These are phyloP conservation scores for Penicillium sp. DNA, from an alignment of 2,329 filamentous ascomycete species.

Conservation along the genomic window DNA sequence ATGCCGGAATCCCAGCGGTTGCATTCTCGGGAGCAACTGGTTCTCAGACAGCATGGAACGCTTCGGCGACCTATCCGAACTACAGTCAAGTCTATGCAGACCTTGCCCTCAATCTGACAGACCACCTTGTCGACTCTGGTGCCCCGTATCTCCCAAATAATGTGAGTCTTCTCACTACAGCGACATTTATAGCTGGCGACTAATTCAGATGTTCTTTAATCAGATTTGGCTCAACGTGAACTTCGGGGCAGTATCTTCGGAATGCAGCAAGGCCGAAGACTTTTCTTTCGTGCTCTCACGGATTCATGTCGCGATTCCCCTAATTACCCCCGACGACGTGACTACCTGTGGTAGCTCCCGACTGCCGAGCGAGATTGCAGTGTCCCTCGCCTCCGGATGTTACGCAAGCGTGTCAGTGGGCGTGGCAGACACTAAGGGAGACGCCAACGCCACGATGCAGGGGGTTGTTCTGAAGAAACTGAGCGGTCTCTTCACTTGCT, in stretches of 20 bases:
- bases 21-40: slow-evolving; percentile 65
- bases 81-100: slow-evolving; percentile 66
- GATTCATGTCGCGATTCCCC: slow-evolving; percentile 54
- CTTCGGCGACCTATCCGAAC: slow-evolving; percentile 42
- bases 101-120: slow-evolving; percentile 62
- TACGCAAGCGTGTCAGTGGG: slow-evolving; percentile 67
- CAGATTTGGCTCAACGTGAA: slow-evolving; percentile 69
- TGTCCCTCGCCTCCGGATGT: slow-evolving; percentile 59
- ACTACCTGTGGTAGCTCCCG: slow-evolving; percentile 58
- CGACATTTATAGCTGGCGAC: neutral
- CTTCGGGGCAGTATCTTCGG: slow-evolving; percentile 57
- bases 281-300: slow-evolving; percentile 68
- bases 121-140: slow-evolving; percentile 58
- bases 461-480: slow-evolving; percentile 57
- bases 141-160: slow-evolving; percentile 65
- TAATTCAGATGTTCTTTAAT: neutral
- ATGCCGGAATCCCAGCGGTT: slow-evolving; percentile 64
- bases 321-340: slow-evolving; percentile 54
- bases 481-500: slow-evolving; percentile 52
- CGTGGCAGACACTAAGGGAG: slow-evolving; percentile 63
- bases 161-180: neutral
- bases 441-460: slow-evolving; percentile 58
- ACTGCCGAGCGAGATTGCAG: slow-evolving; percentile 62
- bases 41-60: slow-evolving; percentile 59
- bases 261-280: slow-evolving; percentile 56